These are phyloP conservation scores for Beauveria brongniartii DNA, from an alignment of 2,329 filamentous ascomycete species.

Conservation along the genomic window DNA sequence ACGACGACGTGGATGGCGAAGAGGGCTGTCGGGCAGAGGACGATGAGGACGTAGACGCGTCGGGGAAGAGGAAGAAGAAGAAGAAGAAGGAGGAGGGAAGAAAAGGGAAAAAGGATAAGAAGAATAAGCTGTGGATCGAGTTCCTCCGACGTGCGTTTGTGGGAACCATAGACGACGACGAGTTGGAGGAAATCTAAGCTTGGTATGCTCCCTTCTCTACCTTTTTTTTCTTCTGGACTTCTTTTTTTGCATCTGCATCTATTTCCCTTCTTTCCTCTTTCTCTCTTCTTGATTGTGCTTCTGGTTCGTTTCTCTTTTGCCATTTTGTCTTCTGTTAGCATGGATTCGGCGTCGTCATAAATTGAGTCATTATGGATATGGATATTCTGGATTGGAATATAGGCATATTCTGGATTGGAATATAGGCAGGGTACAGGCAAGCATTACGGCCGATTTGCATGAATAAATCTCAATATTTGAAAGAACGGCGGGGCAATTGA, in stretches of 20 bases:
- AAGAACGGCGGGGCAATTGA: background rate
- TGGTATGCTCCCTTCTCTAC: background rate
- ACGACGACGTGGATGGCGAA: background rate
- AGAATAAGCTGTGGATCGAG: slow-evolving; percentile 66
- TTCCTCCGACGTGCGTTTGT: slow-evolving; percentile 78
- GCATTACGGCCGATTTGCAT: background rate
- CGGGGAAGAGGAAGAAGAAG: slow-evolving; percentile 12
- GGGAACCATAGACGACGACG: slow-evolving; percentile 56
- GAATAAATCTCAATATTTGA: background rate
- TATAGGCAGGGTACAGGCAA: background rate
- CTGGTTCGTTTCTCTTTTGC: background rate
- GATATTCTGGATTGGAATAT: background rate
- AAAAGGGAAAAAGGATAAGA: slow-evolving; percentile 44
- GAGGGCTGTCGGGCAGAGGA: background rate
- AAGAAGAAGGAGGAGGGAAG: slow-evolving; percentile 12
- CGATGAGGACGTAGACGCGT: slow-evolving; percentile 23
- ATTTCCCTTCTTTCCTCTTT: background rate
- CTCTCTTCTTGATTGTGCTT: background rate
- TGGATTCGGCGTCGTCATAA: background rate
- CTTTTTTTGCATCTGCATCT: background rate
- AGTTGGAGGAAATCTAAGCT: slow-evolving; percentile 45
- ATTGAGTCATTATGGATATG: background rate
- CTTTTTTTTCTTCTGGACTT: background rate
- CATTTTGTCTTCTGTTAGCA: background rate
- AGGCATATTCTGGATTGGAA: background rate